Base-by-base conservation (phyloP, 441 rosid genomes). In the Kokia cookei region DNA sequence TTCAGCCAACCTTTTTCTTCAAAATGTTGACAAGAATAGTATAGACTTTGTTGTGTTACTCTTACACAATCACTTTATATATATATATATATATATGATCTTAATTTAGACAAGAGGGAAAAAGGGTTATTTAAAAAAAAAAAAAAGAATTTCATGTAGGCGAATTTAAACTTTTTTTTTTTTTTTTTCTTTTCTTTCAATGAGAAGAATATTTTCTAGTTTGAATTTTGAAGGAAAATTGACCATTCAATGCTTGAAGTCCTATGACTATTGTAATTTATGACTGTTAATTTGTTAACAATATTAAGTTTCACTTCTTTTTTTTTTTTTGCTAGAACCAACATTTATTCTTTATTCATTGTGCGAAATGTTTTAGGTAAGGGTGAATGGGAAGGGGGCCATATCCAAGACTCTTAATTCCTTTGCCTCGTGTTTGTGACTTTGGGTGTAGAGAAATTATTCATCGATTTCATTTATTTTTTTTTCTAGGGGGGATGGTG, bases 1-100 rank as follows among this genome's bases (percentile, higher is more conserved):
- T 64, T 29, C 66, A 47, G 72, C 60, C 81, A 70, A 78, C 54
- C 14, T n/a, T 69, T 51, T 53, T 19, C 19, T 53, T 19, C 29
- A 29, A 32, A 69, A 35, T 48, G 19, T 35, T 37, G 50, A 69
- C 47, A 15, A 50, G 15, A 9, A 67, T 48, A n/a, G n/a, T 27
- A 48, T 27, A 15, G 58, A 3, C 11, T 66, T 48, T 48, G 54
- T 24, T 65, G 69, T 43, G 53, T 5, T 43, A 24, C 19, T 7
- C 69, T 22, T 45, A 7, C 37, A 65, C 55, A 13, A 65, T 22
- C 53, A 5, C 51, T 11, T n/a, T n/a, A n/a, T n/a, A n/a, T n/a
- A n/a, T n/a, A n/a, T n/a, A n/a, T 65, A 10, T 35, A 19, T 19
- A 0, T 19, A 19, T 19, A 19, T 19, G 22, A 19, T 19, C 22